Evolutionary conservation across 768 basidiomycete genomes (phyloP).

Genomic region (Daedaleopsis sinensis): DNA sequence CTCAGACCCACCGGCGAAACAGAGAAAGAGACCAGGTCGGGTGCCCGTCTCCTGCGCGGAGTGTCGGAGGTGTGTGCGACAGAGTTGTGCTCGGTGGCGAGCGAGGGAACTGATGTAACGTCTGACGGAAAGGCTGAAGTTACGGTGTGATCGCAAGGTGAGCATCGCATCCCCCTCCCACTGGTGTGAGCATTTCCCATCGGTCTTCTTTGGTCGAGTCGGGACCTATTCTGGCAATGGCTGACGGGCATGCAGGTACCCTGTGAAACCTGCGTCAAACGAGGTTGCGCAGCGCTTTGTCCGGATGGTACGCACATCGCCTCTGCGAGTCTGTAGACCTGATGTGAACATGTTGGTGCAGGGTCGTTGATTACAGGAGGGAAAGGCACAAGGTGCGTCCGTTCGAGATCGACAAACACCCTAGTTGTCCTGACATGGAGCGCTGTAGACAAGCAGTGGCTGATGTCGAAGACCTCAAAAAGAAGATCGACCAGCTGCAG

Average conservation of each 20-base stretch:
- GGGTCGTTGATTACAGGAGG: conserved; percentile 55
- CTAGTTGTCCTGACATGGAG: background rate
- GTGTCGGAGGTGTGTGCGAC: conserved; percentile 34
- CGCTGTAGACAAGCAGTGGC: conserved; percentile 55
- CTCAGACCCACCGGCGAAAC: conserved; percentile 27
- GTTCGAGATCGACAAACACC: too few species aligned
- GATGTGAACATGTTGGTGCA: conserved; percentile 24
- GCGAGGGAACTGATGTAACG: background rate
- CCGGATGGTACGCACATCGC: conserved; percentile 57
- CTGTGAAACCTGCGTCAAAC: conserved; percentile 75
- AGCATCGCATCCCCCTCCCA: background rate
- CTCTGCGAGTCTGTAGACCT: background rate
- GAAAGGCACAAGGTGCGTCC: conserved; percentile 56
- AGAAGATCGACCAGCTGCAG: conserved; percentile 57
- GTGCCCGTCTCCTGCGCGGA: conserved; percentile 45
- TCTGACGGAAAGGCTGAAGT: conserved; percentile 31
- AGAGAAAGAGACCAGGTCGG: conserved; percentile 51
- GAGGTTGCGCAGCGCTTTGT: conserved; percentile 76
- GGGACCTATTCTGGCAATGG: background rate
- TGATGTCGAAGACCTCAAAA: conserved; percentile 72
- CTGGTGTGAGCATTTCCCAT: background rate
- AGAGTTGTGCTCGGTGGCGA: background rate
- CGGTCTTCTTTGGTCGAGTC: background rate
- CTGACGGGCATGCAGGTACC: conserved; percentile 52
- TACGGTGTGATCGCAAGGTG: conserved; percentile 38